Percentiles rank a stretch among this genome's conserved stretches.
Evolutionary conservation across 169 alveolate species (phyloP).

Genomic region (Cryptosporidium sp.): DNA sequence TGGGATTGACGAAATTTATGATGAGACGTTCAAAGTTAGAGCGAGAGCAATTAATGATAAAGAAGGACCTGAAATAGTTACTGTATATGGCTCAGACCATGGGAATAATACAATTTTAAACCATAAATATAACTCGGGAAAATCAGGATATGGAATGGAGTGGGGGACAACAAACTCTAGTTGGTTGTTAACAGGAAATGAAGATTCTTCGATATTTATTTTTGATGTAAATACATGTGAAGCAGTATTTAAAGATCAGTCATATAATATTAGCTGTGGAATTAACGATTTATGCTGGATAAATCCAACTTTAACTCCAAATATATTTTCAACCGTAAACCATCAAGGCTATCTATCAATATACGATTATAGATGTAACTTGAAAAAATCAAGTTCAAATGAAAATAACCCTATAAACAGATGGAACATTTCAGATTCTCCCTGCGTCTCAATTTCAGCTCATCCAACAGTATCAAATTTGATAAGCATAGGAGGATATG

Average conservation of each 20-base stretch:
- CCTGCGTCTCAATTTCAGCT: slow-evolving; percentile 56
- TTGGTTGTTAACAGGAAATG: slow-evolving; percentile 70
- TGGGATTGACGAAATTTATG: slow-evolving; percentile 26
- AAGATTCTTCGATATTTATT: slow-evolving; percentile 46
- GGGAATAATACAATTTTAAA: background rate
- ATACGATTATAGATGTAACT: slow-evolving; percentile 26
- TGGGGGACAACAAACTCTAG: slow-evolving; percentile 67
- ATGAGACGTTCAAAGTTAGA: slow-evolving; percentile 19
- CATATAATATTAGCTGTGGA: background rate
- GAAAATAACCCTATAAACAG: background rate
- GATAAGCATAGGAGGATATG: slow-evolving; percentile 36
- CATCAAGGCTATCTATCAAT: slow-evolving; percentile 58
- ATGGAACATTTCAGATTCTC: slow-evolving; percentile 53
- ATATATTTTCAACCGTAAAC: slow-evolving; percentile 35
- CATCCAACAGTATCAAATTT: slow-evolving; percentile 45
- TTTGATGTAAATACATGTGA: slow-evolving; percentile 30
- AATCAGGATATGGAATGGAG: slow-evolving; percentile 66
- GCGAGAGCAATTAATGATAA: background rate
- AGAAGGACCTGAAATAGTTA: background rate
- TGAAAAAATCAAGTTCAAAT: background rate
- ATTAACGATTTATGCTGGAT: slow-evolving; percentile 65
- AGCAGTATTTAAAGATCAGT: background rate
- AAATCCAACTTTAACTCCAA: slow-evolving; percentile 63
- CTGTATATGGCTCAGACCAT: background rate
- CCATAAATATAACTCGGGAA: background rate